Evolutionary conservation across 345 rosid species (phyloP), one percentile per base, ranked within the genome.

Genomic region (Salix exigua): DNA sequence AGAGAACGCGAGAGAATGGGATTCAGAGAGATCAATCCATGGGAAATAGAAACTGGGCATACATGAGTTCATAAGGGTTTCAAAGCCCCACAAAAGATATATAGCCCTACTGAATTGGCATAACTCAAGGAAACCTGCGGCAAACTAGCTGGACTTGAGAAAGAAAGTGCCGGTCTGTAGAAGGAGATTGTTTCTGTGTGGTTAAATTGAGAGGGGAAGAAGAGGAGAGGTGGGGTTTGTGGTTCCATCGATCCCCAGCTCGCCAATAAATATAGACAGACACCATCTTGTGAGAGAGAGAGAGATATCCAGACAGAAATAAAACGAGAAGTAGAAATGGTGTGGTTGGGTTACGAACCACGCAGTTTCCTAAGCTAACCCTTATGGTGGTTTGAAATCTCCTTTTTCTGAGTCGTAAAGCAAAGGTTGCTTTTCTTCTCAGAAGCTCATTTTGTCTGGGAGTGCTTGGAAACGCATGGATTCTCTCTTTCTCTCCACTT

Each of bases 401-500:
- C 90, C 86, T 88, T 91, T 89, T 88, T 68, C 90, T 87, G 86
- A 86, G 92, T 88, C 90, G 81, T 82, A 90, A 90, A 89, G 91
- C 91, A 86, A 79, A 85, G 65, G 80, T 88, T 87, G 85, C 88
- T 88, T 87, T 88, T 86, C 90, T 83, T 81, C 83, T 88, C 94
- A 88, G 93, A 88, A 85, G 75, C 86, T 86, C 86, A 70, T 80
- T 88, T 89, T 89, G 91, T 89, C 93, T 83, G 73, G 66, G 78
- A 81, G 89, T 81, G 89, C 87, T 90, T 90, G 94, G 94, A 86
- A 72, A 84, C 79, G 87, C 82, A 77, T 87, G 86, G 94, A 88
- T 88, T 90, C 91, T 78, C 86, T 76, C 84, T 67, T 64, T 78
- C 83, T 84, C 85, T 74, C 76, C 75, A 66, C 73, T 81, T 79